Evolutionary conservation across 2,329 filamentous ascomycete species (phyloP), one percentile per base, ranked within the genome.

Genomic region (Hymenoscyphus albidus): DNA sequence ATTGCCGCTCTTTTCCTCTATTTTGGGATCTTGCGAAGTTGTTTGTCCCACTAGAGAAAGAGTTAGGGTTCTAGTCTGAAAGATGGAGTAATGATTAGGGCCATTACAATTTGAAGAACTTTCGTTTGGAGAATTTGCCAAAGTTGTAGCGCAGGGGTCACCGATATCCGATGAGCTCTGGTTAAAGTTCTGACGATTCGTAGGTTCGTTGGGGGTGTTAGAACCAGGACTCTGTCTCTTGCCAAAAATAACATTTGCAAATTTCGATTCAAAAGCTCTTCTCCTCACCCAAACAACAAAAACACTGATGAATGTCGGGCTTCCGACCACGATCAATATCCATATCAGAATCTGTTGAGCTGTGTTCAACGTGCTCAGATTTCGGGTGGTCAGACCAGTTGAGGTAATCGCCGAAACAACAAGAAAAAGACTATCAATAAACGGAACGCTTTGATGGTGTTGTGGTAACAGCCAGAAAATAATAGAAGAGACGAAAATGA

Each of bases 281-380:
- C 83, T 85, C 48, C 88, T 79, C 7, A 87, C 81, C 59, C 83
- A 76, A 2, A 91, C 82, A 2, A 89, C 88, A 68, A 83, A 85
- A 39, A 85, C 83, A 1, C 85, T 88, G 1, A 91, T 85, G 72
- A 87, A 85, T n/a, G 91, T 85, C n/a, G 84, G 80, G 62, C 86
- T 87, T 1, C 89, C 89, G 7, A 89, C 73, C 58, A 90, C 79
- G 65, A 91, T 88, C 57, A 90, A 78, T 2, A 87, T 64, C 70
- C 87, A 89, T 10, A 92, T 78, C 44, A 89, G 76, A 38, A 84
- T 77, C 74, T 92, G 89, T 74, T 92, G 89, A 72, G 87, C 88
- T 0, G 84, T 87, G 48, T 86, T 90, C 70, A 91, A 72, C 31
- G 80, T 78, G 64, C 84, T 88, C 35, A 91, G 76, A 71, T 88